phyloP scores from a whole-genome alignment of 495 filamentous ascomycete genomes.

The Aspergillus incahuasiensis region DNA sequence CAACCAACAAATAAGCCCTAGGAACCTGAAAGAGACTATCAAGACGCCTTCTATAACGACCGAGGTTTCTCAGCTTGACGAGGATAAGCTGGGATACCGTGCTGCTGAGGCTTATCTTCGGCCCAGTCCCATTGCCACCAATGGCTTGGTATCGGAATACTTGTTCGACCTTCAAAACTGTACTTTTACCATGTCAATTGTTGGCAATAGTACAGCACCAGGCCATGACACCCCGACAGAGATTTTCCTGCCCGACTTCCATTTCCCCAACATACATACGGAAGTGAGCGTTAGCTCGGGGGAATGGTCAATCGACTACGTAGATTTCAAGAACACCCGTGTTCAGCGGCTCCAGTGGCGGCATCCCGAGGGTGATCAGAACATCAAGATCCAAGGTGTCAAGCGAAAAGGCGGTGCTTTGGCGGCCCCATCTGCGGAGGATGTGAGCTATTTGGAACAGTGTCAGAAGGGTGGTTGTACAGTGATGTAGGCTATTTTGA shows the following conservation, averaged over 20 bases:
- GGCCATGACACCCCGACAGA: conserved; percentile 65
- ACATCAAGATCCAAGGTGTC: conserved; percentile 70
- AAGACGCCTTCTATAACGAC: conserved; percentile 68
- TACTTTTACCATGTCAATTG: conserved; percentile 64
- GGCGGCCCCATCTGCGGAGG: conserved; percentile 39
- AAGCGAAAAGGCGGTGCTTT: conserved; percentile 52
- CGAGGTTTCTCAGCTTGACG: conserved; percentile 44
- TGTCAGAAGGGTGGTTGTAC: conserved; percentile 49
- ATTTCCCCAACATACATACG: conserved; percentile 74
- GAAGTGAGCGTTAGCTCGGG: conserved; percentile 73
- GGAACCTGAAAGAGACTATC: conserved; percentile 68
- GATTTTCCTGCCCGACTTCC: conserved; percentile 85
- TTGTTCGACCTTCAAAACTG: conserved; percentile 75
- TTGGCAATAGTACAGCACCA: conserved; percentile 45
- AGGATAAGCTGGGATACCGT: conserved; percentile 65
- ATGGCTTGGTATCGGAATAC: conserved; percentile 61
- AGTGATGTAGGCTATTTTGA: conserved; percentile 42
- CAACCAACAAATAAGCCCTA: conserved; percentile 55
- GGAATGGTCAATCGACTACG: conserved; percentile 77
- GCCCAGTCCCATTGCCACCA: conserved; percentile 72
- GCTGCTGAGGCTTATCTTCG: conserved; percentile 90
- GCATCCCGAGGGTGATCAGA: conserved; percentile 81
- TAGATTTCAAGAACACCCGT: conserved; percentile 60
- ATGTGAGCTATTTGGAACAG: conserved; percentile 59
- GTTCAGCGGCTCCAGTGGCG: conserved; percentile 81